A percentile compares a stretch with the other conserved stretches of the same genome.
Evolutionary conservation across 2,329 filamentous ascomycete species (phyloP).

Genomic region (Neofusicoccum kwambonambiense): DNA sequence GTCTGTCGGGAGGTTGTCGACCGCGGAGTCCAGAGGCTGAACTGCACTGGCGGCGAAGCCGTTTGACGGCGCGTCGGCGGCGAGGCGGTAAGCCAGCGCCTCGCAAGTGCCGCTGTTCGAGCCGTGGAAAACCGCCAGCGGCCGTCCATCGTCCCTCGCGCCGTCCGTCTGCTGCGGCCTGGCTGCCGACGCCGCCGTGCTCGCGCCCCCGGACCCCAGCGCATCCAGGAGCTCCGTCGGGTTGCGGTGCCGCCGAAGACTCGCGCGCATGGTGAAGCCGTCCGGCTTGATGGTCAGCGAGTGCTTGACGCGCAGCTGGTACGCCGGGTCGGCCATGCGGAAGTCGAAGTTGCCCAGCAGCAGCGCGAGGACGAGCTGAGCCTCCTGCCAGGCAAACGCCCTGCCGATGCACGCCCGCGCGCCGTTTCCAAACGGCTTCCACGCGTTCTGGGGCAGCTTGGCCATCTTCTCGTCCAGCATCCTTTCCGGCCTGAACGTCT

Average conservation of each 20-base stretch:
- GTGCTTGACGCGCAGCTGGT: conserved; percentile 44
- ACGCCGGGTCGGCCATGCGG: conserved; percentile 43
- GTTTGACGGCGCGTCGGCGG: conserved; percentile 34
- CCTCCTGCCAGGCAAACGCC: conserved; percentile 56
- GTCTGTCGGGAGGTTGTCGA: conserved; percentile 36
- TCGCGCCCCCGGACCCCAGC: conserved; percentile 23
- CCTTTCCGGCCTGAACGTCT: conserved; percentile 47
- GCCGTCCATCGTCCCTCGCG: conserved; percentile 3
- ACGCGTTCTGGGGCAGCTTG: conserved; percentile 38
- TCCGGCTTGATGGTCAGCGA: conserved; percentile 48
- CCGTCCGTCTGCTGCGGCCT: neutral
- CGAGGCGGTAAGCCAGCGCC: conserved; percentile 39
- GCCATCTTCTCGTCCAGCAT: conserved; percentile 47
- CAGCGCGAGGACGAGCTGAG: conserved; percentile 42
- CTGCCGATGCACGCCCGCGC: conserved; percentile 54
- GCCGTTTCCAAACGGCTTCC: conserved; percentile 57
- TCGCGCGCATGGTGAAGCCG: conserved; percentile 39
- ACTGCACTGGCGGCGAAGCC: conserved; percentile 38
- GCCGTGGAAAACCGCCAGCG: conserved; percentile 38
- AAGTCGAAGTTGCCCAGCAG: conserved; percentile 48
- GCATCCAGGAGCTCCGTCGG: conserved; percentile 27
- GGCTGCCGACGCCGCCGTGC: too few relatives aligned
- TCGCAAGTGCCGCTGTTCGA: conserved; percentile 45
- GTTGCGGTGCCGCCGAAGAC: conserved; percentile 31
- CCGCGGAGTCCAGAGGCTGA: conserved; percentile 34